These are phyloP conservation scores for Penicillium ucsense DNA, from an alignment of 495 filamentous ascomycete species.

Conservation along the genomic window DNA sequence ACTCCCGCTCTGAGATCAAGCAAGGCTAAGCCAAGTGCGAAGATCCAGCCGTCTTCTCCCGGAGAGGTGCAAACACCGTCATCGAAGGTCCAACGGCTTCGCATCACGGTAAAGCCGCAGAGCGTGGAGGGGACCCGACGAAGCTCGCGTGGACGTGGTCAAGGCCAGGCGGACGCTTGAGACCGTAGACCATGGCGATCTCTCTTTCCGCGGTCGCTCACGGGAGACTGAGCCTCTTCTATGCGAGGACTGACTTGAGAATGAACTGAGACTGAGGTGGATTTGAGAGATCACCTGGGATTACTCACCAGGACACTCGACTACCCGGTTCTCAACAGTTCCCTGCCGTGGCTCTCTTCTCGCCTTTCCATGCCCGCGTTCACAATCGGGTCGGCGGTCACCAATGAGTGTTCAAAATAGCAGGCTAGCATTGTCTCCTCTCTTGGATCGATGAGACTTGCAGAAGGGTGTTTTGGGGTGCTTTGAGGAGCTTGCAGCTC, in stretches of 20 bases:
- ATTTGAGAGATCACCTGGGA: not conserved
- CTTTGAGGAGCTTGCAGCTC: no score
- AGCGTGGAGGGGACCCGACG: not conserved
- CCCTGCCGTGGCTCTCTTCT: not conserved
- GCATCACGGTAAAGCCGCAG: conserved; percentile 10
- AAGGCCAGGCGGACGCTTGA: not conserved
- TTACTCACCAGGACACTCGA: not conserved
- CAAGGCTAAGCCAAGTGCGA: conserved; percentile 2
- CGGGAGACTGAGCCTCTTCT: not conserved
- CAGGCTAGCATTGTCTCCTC: no score
- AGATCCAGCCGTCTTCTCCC: not conserved
- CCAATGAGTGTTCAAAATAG: no score
- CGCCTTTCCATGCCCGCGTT: not conserved
- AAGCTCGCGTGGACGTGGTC: not conserved
- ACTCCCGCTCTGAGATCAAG: not conserved
- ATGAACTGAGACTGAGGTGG: not conserved
- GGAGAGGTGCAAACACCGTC: conserved; percentile 1
- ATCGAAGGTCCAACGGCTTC: conserved; percentile 9
- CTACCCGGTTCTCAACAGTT: not conserved
- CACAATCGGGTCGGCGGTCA: no score
- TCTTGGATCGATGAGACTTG: no score
- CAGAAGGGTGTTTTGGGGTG: no score
- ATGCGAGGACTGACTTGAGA: not conserved
- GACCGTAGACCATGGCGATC: not conserved
- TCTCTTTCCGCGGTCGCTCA: not conserved